Evolutionary conservation across 768 basidiomycete species (phyloP), one percentile per base, ranked within the genome.

Genomic region (Psilocybe azurescens): DNA sequence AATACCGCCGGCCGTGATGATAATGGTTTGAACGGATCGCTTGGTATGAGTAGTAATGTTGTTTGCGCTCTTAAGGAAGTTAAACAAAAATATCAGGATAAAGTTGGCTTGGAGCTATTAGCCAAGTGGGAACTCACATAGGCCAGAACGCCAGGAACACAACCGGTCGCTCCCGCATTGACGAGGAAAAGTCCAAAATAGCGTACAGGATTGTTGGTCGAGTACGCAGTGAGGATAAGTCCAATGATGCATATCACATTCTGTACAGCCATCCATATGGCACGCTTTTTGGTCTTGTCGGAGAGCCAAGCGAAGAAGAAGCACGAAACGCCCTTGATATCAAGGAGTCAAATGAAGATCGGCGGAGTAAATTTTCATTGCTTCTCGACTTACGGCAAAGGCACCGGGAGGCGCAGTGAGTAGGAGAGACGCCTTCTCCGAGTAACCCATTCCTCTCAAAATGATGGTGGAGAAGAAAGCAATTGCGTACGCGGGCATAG

Each of bases 231-330:
- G 13, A 80, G 47, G 10, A 67, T 16, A 2, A 80, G 74, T 6
- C 79, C 78, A 14, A 69, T 64, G 29, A 78, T 72, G 9, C 69
- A 71, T 38, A 79, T 65, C 3, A 76, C 10, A 28, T 74, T 73
- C 57, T 77, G 75, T 28, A 74, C 59, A 3, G 61, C 72, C 33
- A 81, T 69, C 65, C 76, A 77, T 2, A 72, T 60, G 2, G 76
- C 78, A 13, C 78, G 72, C 33, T 71, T 67, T 39, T 68, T 72
- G 9, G 73, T 74, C 64, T 68, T 74, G 61, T 81, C 78, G 20
- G 77, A 73, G 33, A 79, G 60, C 68, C 73, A 77, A 8, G 79
- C 77, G 50, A 79, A 78, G 59, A 68, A 64, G 58, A 74, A 79
- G 60, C 70, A 73, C 32, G 72, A 75, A 11, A 77, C 64, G 13